Evolutionary conservation across 352 stramenopile genomes (phyloP), one percentile per base, ranked within the genome.

Genomic region (Phytophthora foliorum): DNA sequence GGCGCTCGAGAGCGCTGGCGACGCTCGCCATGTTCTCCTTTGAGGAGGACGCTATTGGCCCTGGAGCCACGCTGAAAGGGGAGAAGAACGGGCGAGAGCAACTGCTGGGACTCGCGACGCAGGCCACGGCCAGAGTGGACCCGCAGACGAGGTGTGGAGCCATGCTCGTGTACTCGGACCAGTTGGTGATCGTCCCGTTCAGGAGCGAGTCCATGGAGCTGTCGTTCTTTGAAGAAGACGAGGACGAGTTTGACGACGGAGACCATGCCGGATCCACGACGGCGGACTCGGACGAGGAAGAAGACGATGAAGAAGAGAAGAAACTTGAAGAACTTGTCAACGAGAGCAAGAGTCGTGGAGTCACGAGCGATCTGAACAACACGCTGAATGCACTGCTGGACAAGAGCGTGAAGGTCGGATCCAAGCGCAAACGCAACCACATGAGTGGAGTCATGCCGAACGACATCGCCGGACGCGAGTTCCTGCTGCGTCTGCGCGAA

Each of bases 1-100:
- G 81, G 11, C 77, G 81, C 24, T 55, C 76, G 21, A 71, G 72
- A 0, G 59, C 56, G 41, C 71, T 96, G 3, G 68, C 75, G 27
- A 95, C 87, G 17, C 74, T 96, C 3, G 82, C 86, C 21, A 91
- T 96, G 84, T 93, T 85, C 60, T 84, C 84, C 59, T 96, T 96
- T 44, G 74, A 76, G 10, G 87, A 93, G 63, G 86, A 96, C 34
- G 86, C 86, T 19, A 92, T 96, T 52, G 89, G 89, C 0, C 86
- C 87, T 4, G 89, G 89, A 11, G 85, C 89, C 11, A 94, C 86
- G 52, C 59, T 96, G 9, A 92, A 95, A 65, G 89, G 84, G 44
- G 89, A 96, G 48, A 84, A 82, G 52, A 82, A 93, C 52, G 89
- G 89, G 3, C 80, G 84, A 0, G 86, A 91, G 16, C 89, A 96